Evolutionary conservation across 495 filamentous ascomycete species (phyloP).

Genomic region (Trichoderma reesei): DNA sequence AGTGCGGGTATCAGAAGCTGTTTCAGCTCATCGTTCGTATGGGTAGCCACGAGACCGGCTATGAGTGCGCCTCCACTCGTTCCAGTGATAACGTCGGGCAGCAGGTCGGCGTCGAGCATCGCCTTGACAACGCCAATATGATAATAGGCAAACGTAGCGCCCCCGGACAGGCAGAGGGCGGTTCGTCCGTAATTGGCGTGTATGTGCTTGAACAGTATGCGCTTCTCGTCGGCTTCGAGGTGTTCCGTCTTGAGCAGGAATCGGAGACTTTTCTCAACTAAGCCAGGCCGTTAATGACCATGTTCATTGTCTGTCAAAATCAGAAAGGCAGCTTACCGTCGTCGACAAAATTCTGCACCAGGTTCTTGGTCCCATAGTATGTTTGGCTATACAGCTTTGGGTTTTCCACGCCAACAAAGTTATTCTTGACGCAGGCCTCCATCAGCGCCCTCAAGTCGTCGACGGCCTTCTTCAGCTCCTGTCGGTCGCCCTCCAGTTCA

Average conservation of each 20-base stretch:
- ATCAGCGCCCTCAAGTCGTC: slow-evolving; percentile 67
- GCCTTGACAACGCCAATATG: slow-evolving; percentile 92
- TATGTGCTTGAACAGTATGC: slow-evolving; percentile 75
- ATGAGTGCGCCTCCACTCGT: slow-evolving; percentile 91
- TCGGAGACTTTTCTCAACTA: slow-evolving; percentile 51
- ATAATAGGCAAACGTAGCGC: slow-evolving; percentile 94
- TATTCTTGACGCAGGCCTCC: slow-evolving; percentile 92
- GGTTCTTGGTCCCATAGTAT: slow-evolving; percentile 88
- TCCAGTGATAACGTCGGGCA: slow-evolving; percentile 91
- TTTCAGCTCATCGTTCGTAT: slow-evolving; percentile 85
- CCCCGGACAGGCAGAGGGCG: slow-evolving; percentile 84
- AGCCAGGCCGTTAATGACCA: slow-evolving; percentile 8
- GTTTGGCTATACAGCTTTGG: slow-evolving; percentile 88
- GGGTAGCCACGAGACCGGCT: slow-evolving; percentile 76
- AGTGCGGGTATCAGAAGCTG: slow-evolving; percentile 76
- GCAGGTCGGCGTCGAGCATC: slow-evolving; percentile 71
- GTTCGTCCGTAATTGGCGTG: slow-evolving; percentile 87
- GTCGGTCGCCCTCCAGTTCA: slow-evolving; percentile 20
- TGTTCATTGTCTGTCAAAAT: slow-evolving; percentile 9
- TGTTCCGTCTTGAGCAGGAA: slow-evolving; percentile 57
- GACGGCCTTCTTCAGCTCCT: slow-evolving; percentile 34
- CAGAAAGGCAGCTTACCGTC: slow-evolving; percentile 43
- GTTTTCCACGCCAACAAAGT: slow-evolving; percentile 94
- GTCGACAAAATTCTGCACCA: slow-evolving; percentile 83
- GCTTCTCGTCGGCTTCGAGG: slow-evolving; percentile 63